Base-by-base conservation (phyloP, 495 filamentous ascomycete species). In the Tuber umbilicatum region DNA sequence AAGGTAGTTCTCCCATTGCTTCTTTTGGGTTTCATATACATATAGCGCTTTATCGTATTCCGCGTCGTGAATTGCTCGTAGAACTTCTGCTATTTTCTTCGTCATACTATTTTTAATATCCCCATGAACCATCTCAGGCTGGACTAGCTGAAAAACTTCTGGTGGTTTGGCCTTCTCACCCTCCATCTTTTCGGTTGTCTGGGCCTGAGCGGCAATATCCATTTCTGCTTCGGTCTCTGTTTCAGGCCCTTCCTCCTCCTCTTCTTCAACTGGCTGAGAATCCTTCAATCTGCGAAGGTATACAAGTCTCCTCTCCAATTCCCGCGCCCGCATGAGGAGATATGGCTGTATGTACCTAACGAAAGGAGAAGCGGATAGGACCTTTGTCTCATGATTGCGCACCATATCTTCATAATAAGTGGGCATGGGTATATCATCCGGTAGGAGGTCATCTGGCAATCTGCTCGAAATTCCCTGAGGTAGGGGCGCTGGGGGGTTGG, bases 31-130 rank as follows among this genome's bases (percentile, higher is more conserved):
- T 82, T 93, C 89, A 81, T 97, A 98, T 74, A 93, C 93, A 83
- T 98, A 93, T 45, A 96, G 83, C 17, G 94, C 94, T 83, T 94
- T 94, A 82, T 98, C 95, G 79, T 97, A 97, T 80, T 99, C 96
- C 23, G 94, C 92, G 80, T 97, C 92, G 83, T 97, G 93, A 23
- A 97, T 94, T 43, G 95, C 96, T 81, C 93, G 92, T 38, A 99
- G 84, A 55, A 97, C 92, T 82, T 99, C 96, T 82, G 92, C 93
- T 68, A 97, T 90, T 80, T 97, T 93, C 27, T 89, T 89, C 2
- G 93, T 91, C 5, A 92, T 90, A 76, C 89, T 89, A 71, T 90
- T 89, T 17, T 92, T 89, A 41, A 91, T 89, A 23, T 80, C 75
- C 68, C 90, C 87, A 43, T 80, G 74, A 9, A 98, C 92, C 93